Evolutionary conservation across 768 basidiomycete species (phyloP), one percentile per base, ranked within the genome.

Genomic region (Tylopilus intermedius): DNA sequence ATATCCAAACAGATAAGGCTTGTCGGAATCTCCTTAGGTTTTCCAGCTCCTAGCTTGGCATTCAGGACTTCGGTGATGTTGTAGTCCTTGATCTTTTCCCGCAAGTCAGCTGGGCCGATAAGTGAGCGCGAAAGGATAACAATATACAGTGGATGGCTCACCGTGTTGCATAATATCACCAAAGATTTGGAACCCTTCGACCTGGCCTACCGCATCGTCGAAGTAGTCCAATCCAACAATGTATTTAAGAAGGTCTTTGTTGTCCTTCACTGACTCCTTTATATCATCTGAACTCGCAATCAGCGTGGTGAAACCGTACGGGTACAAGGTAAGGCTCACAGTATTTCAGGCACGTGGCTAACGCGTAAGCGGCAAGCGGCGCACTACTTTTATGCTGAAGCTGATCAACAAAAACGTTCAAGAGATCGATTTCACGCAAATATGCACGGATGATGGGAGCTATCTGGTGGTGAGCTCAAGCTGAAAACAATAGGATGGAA

Each of bases 171-270:
- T 63, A 8, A 65, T 49, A 24, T 65, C 51, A 0, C 43, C 42
- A 15, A 65, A 64, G 1, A 63, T 54, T 38, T 65, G 64, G 35
- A 66, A 64, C 11, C 64, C 63, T 44, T 64, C 63, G 1, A 63
- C 49, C 27, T 8, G 46, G 13, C 63, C 63, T 0, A 65, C 47
- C 10, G 64, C 61, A 27, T 64, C 64, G 10, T 64, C 61, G 22
- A 64, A 66, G 37, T 53, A 63, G 49, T 64, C 58, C n/a, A 56
- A 32, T 37, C 53, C 51, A 11, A 64, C 62, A 0, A 64, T 63
- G 4, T 60, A 30, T 44, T 60, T 55, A 10, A 58, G 54, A 40
- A 61, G 47, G n/a, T 32, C 33, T 11, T 51, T 42, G 6, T 53
- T 53, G 8, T 43, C n/a, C 46, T 43, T 51, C n/a, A 64, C n/a